phyloP scores from a whole-genome alignment of 179 eudicot species.

The Silene vulgaris region DNA sequence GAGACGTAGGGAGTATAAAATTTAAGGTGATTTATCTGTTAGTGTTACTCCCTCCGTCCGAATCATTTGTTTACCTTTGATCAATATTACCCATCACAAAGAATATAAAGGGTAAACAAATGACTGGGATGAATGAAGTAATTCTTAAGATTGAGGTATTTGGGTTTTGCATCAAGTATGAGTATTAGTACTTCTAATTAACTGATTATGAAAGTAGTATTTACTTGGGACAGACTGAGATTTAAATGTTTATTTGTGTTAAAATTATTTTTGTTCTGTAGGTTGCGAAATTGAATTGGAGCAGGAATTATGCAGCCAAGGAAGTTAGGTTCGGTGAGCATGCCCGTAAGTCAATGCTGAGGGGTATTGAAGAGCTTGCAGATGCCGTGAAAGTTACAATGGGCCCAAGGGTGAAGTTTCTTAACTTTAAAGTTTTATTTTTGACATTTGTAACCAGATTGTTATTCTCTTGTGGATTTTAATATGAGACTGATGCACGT shows the following conservation, averaged over 20 bases:
- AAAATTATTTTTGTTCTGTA: neutral
- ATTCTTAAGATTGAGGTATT: neutral
- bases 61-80: too few species aligned
- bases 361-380: constrained; percentile 87
- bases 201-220: neutral
- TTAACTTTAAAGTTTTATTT: neutral
- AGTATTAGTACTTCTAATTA: neutral
- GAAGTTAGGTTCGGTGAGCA: constrained; percentile 83
- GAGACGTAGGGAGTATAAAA: too few species aligned
- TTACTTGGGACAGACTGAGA: too few species aligned
- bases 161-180: neutral
- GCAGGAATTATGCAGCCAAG: constrained; percentile 93
- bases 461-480: neutral
- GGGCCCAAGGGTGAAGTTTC: constrained; percentile 79
- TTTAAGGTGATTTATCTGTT: too few species aligned
- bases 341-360: constrained; percentile 80
- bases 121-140: too few species aligned
- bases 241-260: too few species aligned
- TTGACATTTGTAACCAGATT: neutral
- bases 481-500: neutral
- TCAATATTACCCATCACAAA: too few species aligned
- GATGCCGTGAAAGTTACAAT: constrained; percentile 97
- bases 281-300: constrained; percentile 43
- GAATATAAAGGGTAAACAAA: too few species aligned
- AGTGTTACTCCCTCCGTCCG: too few species aligned